Percentiles rank a stretch among this genome's conserved stretches.
phyloP scores from a whole-genome alignment of 2,329 filamentous ascomycete species.

The Chlorencoelia australis region DNA sequence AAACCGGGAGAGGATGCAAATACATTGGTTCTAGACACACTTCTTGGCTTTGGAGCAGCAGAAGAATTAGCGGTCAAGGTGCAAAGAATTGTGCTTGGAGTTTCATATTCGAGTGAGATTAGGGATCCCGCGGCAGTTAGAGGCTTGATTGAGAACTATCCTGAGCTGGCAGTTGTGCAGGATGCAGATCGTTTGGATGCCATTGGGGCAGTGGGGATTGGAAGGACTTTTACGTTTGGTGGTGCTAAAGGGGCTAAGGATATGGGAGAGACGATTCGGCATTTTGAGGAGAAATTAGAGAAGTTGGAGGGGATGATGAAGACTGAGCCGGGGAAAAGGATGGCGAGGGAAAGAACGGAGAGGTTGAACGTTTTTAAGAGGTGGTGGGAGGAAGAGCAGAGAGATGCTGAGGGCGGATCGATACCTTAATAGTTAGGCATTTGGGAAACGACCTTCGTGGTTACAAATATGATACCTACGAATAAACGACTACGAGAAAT shows the following conservation, averaged over 20 bases:
- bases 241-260: constrained; percentile 49
- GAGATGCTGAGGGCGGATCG: constrained; percentile 21
- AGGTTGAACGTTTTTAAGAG: constrained; percentile 42
- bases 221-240: constrained; percentile 66
- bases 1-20: constrained; percentile 44
- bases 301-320: constrained; percentile 54
- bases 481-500: background rate
- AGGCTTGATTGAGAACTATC: constrained; percentile 49
- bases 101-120: constrained; percentile 71
- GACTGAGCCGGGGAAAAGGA: constrained; percentile 42
- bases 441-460: background rate
- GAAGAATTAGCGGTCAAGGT: constrained; percentile 54
- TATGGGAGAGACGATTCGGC: constrained; percentile 57
- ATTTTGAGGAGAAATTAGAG: constrained; percentile 72
- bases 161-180: constrained; percentile 78
- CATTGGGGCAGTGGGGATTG: constrained; percentile 79
- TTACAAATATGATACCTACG: background rate
- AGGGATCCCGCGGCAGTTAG: constrained; percentile 51
- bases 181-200: constrained; percentile 93
- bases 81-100: constrained; percentile 64
- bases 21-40: constrained; percentile 45
- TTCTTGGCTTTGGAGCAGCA: constrained; percentile 49
- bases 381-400: constrained; percentile 48
- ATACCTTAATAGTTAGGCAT: constrained; percentile 3
- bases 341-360: constrained; percentile 44